These are phyloP conservation scores for Aspergillus jensenii DNA, from an alignment of 2,329 filamentous ascomycete genomes.

Conservation along the genomic window DNA sequence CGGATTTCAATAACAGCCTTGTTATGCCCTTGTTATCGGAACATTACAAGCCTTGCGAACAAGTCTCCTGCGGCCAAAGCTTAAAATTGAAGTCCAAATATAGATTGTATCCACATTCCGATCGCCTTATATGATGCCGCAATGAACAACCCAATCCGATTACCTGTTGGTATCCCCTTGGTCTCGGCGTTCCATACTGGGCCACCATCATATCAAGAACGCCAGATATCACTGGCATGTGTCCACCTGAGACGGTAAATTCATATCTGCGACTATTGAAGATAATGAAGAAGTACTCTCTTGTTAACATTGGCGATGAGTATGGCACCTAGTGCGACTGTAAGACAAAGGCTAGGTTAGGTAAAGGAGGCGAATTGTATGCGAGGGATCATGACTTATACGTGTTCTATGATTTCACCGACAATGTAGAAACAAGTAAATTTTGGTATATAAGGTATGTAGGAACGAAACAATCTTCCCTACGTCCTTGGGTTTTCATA, in stretches of 20 bases:
- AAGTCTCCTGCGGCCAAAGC: not conserved
- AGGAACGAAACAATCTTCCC: not conserved
- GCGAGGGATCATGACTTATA: no score
- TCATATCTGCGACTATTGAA: not conserved
- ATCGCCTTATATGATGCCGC: not conserved
- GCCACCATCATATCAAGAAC: not conserved
- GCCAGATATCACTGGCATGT: not conserved
- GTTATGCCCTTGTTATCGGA: conserved; percentile 45
- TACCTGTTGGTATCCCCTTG: not conserved
- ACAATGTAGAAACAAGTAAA: not conserved
- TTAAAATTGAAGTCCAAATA: not conserved
- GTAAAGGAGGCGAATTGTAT: not conserved
- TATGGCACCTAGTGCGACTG: not conserved
- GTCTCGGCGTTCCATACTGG: not conserved
- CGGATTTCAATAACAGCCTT: conserved; percentile 33
- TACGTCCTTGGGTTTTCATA: not conserved
- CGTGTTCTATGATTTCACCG: not conserved
- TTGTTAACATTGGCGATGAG: not conserved
- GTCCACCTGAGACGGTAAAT: not conserved
- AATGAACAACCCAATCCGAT: not conserved
- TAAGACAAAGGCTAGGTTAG: not conserved
- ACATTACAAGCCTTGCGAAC: not conserved
- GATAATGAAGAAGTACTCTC: not conserved
- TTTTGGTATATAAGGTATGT: not conserved
- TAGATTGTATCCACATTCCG: not conserved